A percentile compares a stretch with the other conserved stretches of the same genome.
Conservation (phyloP, 2,329 filamentous ascomycete genomes). For the Botryosphaeria dothidea region DNA sequence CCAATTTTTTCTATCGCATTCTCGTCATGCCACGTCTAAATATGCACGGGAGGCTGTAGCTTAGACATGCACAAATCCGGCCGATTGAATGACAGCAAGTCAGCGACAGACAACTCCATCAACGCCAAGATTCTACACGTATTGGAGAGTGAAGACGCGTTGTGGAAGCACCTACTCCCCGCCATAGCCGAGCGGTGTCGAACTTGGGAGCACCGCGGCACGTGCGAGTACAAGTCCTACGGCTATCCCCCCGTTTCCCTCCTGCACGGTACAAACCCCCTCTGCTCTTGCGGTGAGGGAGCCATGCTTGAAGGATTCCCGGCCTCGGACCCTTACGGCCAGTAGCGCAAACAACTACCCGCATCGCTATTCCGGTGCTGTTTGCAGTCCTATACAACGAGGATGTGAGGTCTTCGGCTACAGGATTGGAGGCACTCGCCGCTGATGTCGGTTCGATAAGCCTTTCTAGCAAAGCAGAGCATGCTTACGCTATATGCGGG, state of each 20-base stretch:
- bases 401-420: not conserved
- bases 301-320: not conserved
- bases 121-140: not conserved
- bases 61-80: too few species aligned
- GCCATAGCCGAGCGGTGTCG: conserved; percentile 37
- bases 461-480: not conserved
- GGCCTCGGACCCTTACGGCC: not conserved
- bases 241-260: not conserved
- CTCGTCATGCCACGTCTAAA: too few species aligned
- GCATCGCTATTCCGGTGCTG: conserved; percentile 23
- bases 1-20: too few species aligned
- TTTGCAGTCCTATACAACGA: not conserved
- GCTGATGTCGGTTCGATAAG: not conserved
- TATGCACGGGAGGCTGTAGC: too few species aligned
- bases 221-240: conserved; percentile 30
- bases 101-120: not conserved
- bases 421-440: not conserved
- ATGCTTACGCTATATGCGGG: not conserved
- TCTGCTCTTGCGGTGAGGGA: not conserved
- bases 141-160: not conserved
- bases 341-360: conserved; percentile 12
- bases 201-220: conserved; percentile 35
- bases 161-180: conserved; percentile 25
- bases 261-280: not conserved
- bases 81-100: not conserved